These are phyloP conservation scores for Trametes villosa DNA, from an alignment of 768 basidiomycete species.

Conservation along the genomic window DNA sequence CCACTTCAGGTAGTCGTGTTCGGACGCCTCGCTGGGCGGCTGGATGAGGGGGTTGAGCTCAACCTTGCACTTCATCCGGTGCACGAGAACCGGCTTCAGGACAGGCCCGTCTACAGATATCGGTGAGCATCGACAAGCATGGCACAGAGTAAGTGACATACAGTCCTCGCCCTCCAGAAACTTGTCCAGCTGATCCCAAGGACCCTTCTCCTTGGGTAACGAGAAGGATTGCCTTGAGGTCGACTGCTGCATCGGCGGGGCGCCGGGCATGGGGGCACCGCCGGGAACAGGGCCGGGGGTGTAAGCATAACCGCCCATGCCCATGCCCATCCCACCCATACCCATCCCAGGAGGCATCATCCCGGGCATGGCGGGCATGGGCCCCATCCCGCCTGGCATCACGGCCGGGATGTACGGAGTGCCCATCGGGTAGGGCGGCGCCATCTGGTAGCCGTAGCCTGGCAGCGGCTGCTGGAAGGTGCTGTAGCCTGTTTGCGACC, in stretches of 20 bases:
- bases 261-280: slow-evolving; percentile 3
- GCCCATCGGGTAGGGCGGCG: slow-evolving; percentile 14
- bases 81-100: slow-evolving; percentile 60
- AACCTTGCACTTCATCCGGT: slow-evolving; percentile 50
- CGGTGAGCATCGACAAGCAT: slow-evolving; percentile 5
- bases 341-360: slow-evolving; percentile 26
- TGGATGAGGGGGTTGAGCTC: slow-evolving; percentile 65
- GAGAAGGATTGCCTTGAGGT: slow-evolving; percentile 10
- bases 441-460: slow-evolving; percentile 5
- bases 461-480: slow-evolving; percentile 18
- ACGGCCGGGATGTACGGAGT: slow-evolving; percentile 21
- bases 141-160: slow-evolving; percentile 32
- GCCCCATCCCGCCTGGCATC: slow-evolving; percentile 9
- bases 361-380: slow-evolving; percentile 17
- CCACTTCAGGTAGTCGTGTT: slow-evolving; percentile 63
- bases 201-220: slow-evolving; percentile 16
- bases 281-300: slow-evolving; percentile 13
- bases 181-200: slow-evolving; percentile 35
- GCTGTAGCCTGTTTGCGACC: slow-evolving; percentile 14
- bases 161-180: slow-evolving; percentile 49
- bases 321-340: slow-evolving; percentile 3
- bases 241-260: slow-evolving; percentile 23
- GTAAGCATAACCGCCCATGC: slow-evolving; percentile 8
- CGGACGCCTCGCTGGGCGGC: slow-evolving; percentile 44
- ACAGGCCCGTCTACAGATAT: slow-evolving; percentile 66